phyloP scores from a whole-genome alignment of 2,329 filamentous ascomycete species.

The Fusarium chaquense region DNA sequence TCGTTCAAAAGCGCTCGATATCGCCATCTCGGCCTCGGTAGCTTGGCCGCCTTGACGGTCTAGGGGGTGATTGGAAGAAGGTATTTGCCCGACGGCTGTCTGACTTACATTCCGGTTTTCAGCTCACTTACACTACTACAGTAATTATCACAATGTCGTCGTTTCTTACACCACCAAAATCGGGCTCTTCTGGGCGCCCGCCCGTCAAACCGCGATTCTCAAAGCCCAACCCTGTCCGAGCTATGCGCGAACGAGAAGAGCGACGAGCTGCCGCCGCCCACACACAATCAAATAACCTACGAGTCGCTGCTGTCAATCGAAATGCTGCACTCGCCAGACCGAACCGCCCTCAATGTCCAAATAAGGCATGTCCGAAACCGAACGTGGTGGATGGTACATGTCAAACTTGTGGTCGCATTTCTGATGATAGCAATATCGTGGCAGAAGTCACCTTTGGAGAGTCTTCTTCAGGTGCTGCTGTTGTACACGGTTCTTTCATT shows the following conservation, averaged over 20 bases:
- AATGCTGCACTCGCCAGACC: constrained; percentile 51
- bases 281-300: constrained; percentile 41
- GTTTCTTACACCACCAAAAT: constrained; percentile 58
- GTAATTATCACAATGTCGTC: constrained; percentile 58
- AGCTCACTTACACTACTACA: constrained; percentile 7
- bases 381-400: constrained; percentile 78
- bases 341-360: constrained; percentile 64
- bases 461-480: constrained; percentile 83
- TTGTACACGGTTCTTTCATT: constrained; percentile 91
- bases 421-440: constrained; percentile 89
- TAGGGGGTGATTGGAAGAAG: constrained; percentile 21
- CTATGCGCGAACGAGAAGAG: constrained; percentile 65
- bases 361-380: constrained; percentile 70
- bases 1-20: neutral
- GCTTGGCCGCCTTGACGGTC: constrained; percentile 31
- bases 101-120: neutral
- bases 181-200: constrained; percentile 46
- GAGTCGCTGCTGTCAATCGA: constrained; percentile 50
- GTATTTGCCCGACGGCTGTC: neutral
- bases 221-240: constrained; percentile 62
- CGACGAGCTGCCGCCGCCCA: constrained; percentile 55
- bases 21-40: constrained; percentile 1
- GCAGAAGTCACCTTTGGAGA: constrained; percentile 94
- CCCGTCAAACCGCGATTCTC: constrained; percentile 56
- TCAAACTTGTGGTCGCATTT: constrained; percentile 84